These are phyloP conservation scores for Kodamaea restingae DNA, from an alignment of 805 yeast genomes.

Conservation along the genomic window DNA sequence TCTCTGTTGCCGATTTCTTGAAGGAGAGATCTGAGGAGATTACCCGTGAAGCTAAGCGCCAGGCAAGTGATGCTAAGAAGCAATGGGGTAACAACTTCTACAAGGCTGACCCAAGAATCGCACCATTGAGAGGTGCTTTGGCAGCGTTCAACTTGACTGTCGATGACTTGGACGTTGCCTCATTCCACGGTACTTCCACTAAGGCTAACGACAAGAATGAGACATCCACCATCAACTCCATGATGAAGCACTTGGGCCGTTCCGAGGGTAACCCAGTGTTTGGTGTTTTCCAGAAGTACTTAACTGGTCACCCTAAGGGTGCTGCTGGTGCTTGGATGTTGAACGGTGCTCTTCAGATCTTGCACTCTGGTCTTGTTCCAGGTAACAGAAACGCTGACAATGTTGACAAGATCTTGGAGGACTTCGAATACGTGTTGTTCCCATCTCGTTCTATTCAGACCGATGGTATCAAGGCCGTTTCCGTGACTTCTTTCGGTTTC, in stretches of 20 bases:
- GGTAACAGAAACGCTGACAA: constrained; percentile 99
- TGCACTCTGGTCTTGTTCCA: constrained; percentile 91
- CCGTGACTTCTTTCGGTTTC: constrained; percentile 96
- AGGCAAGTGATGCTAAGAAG: constrained; percentile 81
- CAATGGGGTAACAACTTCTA: constrained; percentile 96
- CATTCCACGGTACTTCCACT: constrained; percentile 99
- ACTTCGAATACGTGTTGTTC: constrained; percentile 84
- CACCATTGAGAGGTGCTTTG: constrained; percentile 95
- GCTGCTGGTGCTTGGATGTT: constrained; percentile 99
- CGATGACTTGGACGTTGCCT: constrained; percentile 94
- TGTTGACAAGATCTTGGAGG: constrained; percentile 76
- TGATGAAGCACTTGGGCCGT: constrained; percentile 96
- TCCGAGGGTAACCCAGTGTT: constrained; percentile 95
- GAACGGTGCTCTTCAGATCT: constrained; percentile 94
- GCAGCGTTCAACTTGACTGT: constrained; percentile 90
- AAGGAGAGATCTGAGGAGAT: constrained; percentile 86
- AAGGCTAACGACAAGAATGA: constrained; percentile 99
- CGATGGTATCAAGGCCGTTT: constrained; percentile 95
- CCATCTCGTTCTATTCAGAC: constrained; percentile 93
- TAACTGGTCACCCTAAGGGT: constrained; percentile 99
- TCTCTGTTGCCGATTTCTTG: constrained; percentile 47
- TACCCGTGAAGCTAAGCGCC: constrained; percentile 76
- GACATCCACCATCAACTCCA: constrained; percentile 81
- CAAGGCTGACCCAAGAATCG: constrained; percentile 85
- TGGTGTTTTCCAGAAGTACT: constrained; percentile 98